These are phyloP conservation scores for grape (Vitis vinifera) DNA, from an alignment of 164 flowering plant genomes.

Conservation along the genomic window DNA sequence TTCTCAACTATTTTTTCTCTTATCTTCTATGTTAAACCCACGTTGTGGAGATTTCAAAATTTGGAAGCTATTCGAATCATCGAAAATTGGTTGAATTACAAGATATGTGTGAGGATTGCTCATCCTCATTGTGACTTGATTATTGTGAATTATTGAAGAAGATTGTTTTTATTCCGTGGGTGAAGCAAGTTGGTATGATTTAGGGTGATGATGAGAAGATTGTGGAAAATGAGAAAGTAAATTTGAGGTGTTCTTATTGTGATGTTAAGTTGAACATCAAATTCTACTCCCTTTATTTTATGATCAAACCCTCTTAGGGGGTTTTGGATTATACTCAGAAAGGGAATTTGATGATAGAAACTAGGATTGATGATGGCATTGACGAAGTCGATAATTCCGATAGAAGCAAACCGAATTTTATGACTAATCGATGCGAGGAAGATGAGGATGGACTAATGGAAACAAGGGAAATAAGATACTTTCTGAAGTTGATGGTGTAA, in stretches of 20 bases:
- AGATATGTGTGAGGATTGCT: constrained; percentile 84
- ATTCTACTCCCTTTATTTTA: constrained; percentile 34
- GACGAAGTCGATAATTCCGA: constrained; percentile 27
- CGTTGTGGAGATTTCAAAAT: constrained; percentile 66
- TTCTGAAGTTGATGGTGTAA: constrained; percentile 24
- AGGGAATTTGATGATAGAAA: constrained; percentile 33
- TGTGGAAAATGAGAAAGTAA: constrained; percentile 32
- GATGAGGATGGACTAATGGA: constrained; percentile 17
- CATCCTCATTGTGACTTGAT: constrained; percentile 30
- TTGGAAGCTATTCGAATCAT: constrained; percentile 69
- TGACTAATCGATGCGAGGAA: constrained; percentile 18
- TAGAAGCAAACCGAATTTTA: constrained; percentile 29
- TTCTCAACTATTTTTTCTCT: constrained; percentile 78
- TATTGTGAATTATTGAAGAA: constrained; percentile 16
- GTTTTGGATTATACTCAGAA: constrained; percentile 51
- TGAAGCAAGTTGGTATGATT: constrained; percentile 40
- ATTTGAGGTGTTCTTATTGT: constrained; percentile 69
- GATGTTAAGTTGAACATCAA: constrained; percentile 40
- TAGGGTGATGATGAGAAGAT: constrained; percentile 24
- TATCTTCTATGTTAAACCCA: constrained; percentile 78
- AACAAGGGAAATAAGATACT: constrained; percentile 22
- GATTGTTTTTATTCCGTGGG: constrained; percentile 42
- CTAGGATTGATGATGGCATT: constrained; percentile 17
- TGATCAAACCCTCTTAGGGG: constrained; percentile 56
- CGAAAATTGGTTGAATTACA: constrained; percentile 49